Evolutionary conservation across 1,284 basidiomycete species (phyloP).

Genomic region (Meripilus lineatus): DNA sequence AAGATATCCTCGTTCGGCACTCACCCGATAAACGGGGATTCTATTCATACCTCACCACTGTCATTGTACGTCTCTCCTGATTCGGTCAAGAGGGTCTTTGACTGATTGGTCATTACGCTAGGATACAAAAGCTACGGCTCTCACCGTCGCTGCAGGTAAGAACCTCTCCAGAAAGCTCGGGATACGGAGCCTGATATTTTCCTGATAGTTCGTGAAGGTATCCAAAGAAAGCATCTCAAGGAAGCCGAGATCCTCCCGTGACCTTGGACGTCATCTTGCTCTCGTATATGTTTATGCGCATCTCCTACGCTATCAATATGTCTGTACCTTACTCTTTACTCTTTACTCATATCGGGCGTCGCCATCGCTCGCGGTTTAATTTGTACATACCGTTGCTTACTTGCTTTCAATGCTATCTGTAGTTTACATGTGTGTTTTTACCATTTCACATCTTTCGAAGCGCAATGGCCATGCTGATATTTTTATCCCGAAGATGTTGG

Average conservation of each 20-base stretch:
- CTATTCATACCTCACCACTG: slow-evolving; percentile 28
- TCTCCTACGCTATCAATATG: too few species aligned
- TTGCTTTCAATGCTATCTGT: too few species aligned
- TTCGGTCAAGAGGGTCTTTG: neutral
- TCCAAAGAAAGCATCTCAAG: slow-evolving; percentile 27
- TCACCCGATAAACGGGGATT: slow-evolving; percentile 24
- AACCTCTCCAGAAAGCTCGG: neutral
- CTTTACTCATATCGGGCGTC: too few species aligned
- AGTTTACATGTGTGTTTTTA: too few species aligned
- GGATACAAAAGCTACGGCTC: slow-evolving; percentile 30
- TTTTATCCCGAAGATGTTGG: too few species aligned
- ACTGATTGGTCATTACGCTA: slow-evolving; percentile 7
- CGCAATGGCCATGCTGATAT: too few species aligned
- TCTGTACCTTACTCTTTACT: too few species aligned
- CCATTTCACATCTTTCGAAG: too few species aligned
- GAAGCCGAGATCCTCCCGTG: slow-evolving; percentile 26
- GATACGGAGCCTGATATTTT: neutral
- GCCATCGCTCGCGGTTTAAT: too few species aligned
- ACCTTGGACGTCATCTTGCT: too few species aligned
- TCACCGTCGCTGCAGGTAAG: slow-evolving; percentile 24
- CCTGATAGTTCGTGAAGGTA: slow-evolving; percentile 25
- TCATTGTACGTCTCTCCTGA: slow-evolving; percentile 20
- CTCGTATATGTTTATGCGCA: too few species aligned
- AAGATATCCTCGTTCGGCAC: slow-evolving; percentile 22
- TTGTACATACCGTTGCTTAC: too few species aligned